Evolutionary conservation across 2,329 filamentous ascomycete species (phyloP), one percentile per base, ranked within the genome.

Genomic region (Dothidotthia symphoricarpi): DNA sequence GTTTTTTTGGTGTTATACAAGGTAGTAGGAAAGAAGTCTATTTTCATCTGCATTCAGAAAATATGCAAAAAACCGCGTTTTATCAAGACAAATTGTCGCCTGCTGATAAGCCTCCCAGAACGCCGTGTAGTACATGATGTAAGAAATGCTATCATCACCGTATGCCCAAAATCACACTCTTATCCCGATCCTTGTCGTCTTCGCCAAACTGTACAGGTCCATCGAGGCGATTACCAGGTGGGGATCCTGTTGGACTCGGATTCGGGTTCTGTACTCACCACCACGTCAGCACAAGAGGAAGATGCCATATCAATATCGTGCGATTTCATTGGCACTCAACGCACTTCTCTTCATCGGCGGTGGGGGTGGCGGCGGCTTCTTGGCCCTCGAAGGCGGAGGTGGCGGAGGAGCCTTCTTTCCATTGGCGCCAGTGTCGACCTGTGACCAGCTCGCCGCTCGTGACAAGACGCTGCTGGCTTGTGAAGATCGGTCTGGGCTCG

Each of bases 341-440:
- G 69, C 70, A 62, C 69, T 75, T 49, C 79, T 69, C 71, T 84
- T 84, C 68, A 81, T 75, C 15, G 82, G 81, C 9, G 78, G 79
- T 15, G 80, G 81, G 25, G 79, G 79, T 43, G 81, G 80, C 15
- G 78, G 76, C 10, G 81, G 80, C 64, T 85, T 85, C 72, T 83
- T 85, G 24, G 77, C 68, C 56, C 81, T 69, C 15, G 75, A 76
- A 16, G 81, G 82, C 17, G 82, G 81, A 14, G 82, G 81, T 31
- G 80, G 77, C 14, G 63, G 63, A 27, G 63, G 61, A 29, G 73
- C 75, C 63, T 78, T 81, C 61, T 76, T 76, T 38, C 56, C 64
- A 31, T 46, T 51, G 7, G 41, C 43, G 35, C 47, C 53, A 36
- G 51, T 43, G 6, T 58, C 63, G 15, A 52, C 47, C 12, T 68